A percentile compares a stretch with the other conserved stretches of the same genome.
Conservation (phyloP, 257 asterid genomes). For the Ehretia macrophylla region DNA sequence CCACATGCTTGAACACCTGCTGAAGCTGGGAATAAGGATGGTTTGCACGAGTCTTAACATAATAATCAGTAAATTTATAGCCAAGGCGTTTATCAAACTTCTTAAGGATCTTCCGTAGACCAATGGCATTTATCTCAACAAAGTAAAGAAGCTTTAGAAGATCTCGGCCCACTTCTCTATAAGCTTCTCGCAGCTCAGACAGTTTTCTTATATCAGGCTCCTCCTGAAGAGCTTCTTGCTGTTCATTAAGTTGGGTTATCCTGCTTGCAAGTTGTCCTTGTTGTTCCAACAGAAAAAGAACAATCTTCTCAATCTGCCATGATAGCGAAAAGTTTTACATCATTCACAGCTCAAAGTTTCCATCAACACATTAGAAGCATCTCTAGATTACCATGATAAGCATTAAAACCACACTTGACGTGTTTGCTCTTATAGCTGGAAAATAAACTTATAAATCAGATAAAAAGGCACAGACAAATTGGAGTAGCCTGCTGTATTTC, state of each 20-base stretch:
- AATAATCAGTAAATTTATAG: constrained; percentile 86
- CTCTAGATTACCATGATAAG: too few relatives aligned
- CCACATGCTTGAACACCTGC: constrained; percentile 97
- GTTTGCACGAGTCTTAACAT: constrained; percentile 93
- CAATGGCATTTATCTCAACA: constrained; percentile 88
- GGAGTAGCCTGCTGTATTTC: too few relatives aligned
- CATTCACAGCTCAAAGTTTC: too few relatives aligned
- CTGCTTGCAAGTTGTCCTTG: constrained; percentile 84
- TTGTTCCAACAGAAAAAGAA: constrained; percentile 89
- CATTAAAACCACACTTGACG: too few relatives aligned
- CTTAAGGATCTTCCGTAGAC: constrained; percentile 90
- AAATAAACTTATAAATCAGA: too few relatives aligned
- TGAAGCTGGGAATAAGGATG: constrained; percentile 99
- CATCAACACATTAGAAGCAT: too few relatives aligned
- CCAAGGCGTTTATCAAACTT: constrained; percentile 92
- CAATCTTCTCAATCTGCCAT: constrained; percentile 86
- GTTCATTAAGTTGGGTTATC: constrained; percentile 61
- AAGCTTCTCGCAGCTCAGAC: constrained; percentile 75
- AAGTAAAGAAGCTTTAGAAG: constrained; percentile 83
- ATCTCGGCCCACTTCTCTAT: constrained; percentile 80
- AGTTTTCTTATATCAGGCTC: constrained; percentile 78
- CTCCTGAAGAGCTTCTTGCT: constrained; percentile 65
- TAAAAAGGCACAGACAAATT: too few relatives aligned
- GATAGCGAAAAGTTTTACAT: background rate
- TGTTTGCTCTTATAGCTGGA: too few relatives aligned